Conservation (phyloP, 257 asterid genomes). For the Plectranthus barbatus region DNA sequence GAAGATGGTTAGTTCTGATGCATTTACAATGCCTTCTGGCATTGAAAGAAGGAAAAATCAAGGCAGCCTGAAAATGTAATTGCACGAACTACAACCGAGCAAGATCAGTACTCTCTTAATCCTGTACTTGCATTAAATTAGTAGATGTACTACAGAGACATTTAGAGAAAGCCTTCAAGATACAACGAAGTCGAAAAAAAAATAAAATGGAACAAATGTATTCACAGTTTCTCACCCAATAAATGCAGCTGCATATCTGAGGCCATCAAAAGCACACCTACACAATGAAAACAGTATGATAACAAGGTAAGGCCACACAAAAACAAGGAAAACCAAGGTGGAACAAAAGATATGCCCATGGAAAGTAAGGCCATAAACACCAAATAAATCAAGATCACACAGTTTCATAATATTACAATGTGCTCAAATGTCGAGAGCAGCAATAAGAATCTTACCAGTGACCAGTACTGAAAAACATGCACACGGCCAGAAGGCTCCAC, state of each 20-base stretch:
- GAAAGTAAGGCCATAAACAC: neutral
- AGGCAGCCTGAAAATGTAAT: neutral
- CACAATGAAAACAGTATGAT: constrained; percentile 21
- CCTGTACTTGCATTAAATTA: neutral
- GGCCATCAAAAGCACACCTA: constrained; percentile 99
- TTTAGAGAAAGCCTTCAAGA: neutral
- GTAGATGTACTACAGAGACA: neutral
- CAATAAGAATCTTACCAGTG: constrained; percentile 60
- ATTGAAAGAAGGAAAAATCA: neutral
- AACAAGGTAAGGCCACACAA: too few species aligned
- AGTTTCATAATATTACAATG: neutral
- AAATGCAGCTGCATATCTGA: constrained; percentile 91
- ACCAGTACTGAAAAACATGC: constrained; percentile 88
- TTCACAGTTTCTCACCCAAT: constrained; percentile 51
- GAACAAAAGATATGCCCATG: neutral
- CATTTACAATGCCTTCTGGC: neutral
- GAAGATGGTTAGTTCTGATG: neutral
- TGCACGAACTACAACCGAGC: neutral
- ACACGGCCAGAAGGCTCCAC: constrained; percentile 78
- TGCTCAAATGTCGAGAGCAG: constrained; percentile 3
- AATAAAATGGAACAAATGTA: neutral
- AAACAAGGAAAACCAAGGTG: too few species aligned
- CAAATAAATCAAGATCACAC: neutral
- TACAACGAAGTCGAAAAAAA: neutral
- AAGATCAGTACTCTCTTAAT: neutral